Evolutionary conservation across 768 basidiomycete species (phyloP), one percentile per base, ranked within the genome.

Genomic region (Amanita polypyramis): DNA sequence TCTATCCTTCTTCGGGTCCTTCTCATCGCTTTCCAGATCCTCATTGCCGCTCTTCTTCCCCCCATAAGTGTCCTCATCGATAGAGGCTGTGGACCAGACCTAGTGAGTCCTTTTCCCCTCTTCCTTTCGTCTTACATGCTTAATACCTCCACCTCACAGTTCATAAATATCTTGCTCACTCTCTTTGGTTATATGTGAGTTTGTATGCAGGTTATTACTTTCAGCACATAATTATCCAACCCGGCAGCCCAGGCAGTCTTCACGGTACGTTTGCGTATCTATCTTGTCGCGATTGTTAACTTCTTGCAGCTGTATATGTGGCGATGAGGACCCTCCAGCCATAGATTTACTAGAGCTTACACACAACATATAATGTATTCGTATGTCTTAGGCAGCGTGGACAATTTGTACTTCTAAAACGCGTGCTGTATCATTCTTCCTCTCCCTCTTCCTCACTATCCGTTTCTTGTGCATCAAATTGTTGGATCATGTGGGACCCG

Each of bases 41-140:
- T 74, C 51, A 56, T 79, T 47, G 86, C 86, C 51, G 71, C 90
- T 65, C 55, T 89, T 60, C 56, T 90, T 11, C 88, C 90, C 8
- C 92, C 92, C 50, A 60, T 95, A 2, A 90, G 83, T 48, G 92
- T 95, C 20, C 91, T 92, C 68, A 66, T 94, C 20, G 90, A 94
- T 68, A 75, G 87, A 45, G 92, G 92, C 20, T 93, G 89, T 60
- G 68, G 70, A 30, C 78, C 75, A 17, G 89, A 93, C 62, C 64
- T 94, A 37, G 79, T 85, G 57, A 44, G 80, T 75, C 34, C 36
- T 17, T 48, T 57, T 20, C 37, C 15, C 27, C 32, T 14, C 38
- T 42, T 43, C 21, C 59, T 44, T 40, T 12, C 21, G 37, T 21
- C 34, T 41, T 41, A 54, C 37, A 50, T 44, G 34, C 43, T 45